These are phyloP conservation scores for Elymus sibiricus DNA, from an alignment of 176 grass and related monocot genomes.

Conservation along the genomic window DNA sequence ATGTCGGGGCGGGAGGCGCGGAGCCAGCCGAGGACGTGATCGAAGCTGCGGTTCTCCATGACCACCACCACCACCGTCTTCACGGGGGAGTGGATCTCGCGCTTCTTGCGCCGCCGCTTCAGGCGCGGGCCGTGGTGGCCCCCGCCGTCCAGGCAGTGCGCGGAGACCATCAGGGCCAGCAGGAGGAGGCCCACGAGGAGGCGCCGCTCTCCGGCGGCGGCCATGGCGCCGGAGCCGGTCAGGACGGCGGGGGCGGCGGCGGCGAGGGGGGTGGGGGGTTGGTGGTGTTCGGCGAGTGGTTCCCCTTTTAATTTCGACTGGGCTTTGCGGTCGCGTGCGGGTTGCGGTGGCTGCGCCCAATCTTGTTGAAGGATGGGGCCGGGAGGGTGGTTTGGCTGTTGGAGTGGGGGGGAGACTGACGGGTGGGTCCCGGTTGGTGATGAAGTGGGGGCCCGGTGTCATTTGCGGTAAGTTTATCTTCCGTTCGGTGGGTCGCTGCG, in stretches of 20 bases:
- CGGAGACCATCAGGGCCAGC: constrained; percentile 44
- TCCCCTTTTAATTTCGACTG: not conserved
- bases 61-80: constrained; percentile 89
- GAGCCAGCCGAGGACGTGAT: constrained; percentile 91
- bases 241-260: not conserved
- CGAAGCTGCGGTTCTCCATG: constrained; percentile 99
- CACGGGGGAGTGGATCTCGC: constrained; percentile 86
- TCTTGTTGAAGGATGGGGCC: not conserved
- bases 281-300: constrained; percentile 1
- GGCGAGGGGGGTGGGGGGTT: not conserved
- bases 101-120: constrained; percentile 54
- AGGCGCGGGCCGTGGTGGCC: constrained; percentile 20
- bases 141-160: constrained; percentile 45
- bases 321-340: constrained; percentile 25
- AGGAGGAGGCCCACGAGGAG: constrained; percentile 26
- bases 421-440: not conserved
- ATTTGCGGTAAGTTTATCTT: not conserved
- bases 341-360: not conserved
- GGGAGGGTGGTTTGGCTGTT: constrained; percentile 11
- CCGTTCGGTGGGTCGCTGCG: not conserved
- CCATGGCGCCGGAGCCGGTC: constrained; percentile 28
- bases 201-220: not conserved
- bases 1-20: constrained; percentile 57
- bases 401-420: not conserved
- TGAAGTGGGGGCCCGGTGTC: not conserved